Evolutionary conservation across 2,329 filamentous ascomycete species (phyloP).

Genomic region (Ceratocystiopsis minuta): DNA sequence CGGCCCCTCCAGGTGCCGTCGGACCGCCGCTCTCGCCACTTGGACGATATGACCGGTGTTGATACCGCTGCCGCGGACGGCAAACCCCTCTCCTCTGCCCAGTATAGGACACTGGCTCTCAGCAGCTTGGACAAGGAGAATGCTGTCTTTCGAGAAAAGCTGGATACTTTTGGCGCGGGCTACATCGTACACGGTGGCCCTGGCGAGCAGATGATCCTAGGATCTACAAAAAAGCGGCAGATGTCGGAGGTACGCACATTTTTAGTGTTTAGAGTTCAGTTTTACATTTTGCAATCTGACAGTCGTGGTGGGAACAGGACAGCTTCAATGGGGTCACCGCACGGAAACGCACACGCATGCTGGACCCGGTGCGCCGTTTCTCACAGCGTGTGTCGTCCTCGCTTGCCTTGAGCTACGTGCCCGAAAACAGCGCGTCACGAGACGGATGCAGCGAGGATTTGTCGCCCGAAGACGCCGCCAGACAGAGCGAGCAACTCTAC

Average conservation of each 20-base stretch:
- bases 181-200: background rate
- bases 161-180: too few species aligned
- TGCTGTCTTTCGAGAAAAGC: background rate
- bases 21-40: background rate
- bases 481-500: conserved; percentile 5
- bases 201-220: background rate
- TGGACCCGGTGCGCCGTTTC: conserved; percentile 8
- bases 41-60: background rate
- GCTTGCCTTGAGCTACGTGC: conserved; percentile 1
- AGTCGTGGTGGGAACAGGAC: background rate
- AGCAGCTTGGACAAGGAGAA: conserved; percentile 5
- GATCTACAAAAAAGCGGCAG: conserved; percentile 4
- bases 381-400: conserved; percentile 7
- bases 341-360: conserved; percentile 6
- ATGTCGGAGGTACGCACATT: conserved; percentile 1
- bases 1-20: conserved; percentile 5
- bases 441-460: background rate
- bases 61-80: background rate
- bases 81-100: background rate
- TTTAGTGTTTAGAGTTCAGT: too few species aligned
- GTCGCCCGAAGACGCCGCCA: conserved; percentile 5
- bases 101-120: conserved; percentile 2
- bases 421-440: background rate
- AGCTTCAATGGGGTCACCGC: background rate
- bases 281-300: too few species aligned